Percentiles rank a stretch among this genome's conserved stretches.
Evolutionary conservation across 306 rosid genomes (phyloP).

Genomic region (Mimosa pudica): DNA sequence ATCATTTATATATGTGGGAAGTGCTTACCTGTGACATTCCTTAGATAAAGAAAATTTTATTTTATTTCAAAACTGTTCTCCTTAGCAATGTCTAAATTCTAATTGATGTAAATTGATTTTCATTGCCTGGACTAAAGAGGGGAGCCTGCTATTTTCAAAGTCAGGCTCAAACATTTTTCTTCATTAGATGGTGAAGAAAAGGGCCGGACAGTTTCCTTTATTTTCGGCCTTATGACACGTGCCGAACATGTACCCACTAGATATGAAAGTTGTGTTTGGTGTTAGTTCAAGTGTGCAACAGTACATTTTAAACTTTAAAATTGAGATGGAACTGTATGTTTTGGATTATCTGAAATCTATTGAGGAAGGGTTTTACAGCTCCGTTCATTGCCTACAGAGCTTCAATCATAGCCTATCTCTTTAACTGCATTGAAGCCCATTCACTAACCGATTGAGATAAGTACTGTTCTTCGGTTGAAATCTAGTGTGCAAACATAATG

Average conservation of each 20-base stretch:
- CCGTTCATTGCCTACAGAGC: slow-evolving; percentile 36
- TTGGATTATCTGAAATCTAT: slow-evolving; percentile 16
- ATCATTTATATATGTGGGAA: neutral
- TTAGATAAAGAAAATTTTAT: neutral
- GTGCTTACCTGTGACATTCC: neutral
- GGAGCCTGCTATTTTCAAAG: neutral
- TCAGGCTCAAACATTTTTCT: neutral
- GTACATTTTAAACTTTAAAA: slow-evolving; percentile 12
- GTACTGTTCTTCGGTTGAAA: slow-evolving; percentile 45
- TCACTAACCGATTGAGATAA: slow-evolving; percentile 38
- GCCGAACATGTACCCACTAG: neutral
- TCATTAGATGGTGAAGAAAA: neutral
- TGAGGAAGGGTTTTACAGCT: slow-evolving; percentile 34
- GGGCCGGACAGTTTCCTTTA: neutral
- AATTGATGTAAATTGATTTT: neutral
- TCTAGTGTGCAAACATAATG: slow-evolving; percentile 37
- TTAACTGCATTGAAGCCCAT: slow-evolving; percentile 37
- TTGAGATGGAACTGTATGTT: slow-evolving; percentile 26
- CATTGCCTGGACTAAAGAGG: neutral
- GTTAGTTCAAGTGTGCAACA: neutral
- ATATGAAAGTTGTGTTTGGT: neutral
- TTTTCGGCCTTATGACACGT: neutral
- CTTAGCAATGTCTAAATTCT: too few species aligned
- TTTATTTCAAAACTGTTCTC: neutral
- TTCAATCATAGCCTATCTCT: slow-evolving; percentile 31